Conservation (phyloP, 352 stramenopile species). For the Phytophthora meadii region DNA sequence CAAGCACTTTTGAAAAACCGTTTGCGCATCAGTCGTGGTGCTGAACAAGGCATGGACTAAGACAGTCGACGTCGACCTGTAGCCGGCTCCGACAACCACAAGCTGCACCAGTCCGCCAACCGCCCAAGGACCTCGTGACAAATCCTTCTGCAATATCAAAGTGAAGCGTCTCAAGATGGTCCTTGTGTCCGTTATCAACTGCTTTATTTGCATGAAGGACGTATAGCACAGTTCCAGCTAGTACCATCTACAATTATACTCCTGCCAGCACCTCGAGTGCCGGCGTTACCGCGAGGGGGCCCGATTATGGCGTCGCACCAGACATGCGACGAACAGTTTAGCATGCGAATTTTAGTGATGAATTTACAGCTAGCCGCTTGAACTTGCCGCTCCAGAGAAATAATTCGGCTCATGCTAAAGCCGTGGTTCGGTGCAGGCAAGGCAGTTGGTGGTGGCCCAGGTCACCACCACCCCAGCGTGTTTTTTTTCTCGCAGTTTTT, state of each 20-base stretch:
- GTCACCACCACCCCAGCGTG: not conserved
- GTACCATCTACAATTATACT: slow-evolving; percentile 9
- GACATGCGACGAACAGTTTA: slow-evolving; percentile 29
- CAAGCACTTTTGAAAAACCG: slow-evolving; percentile 1
- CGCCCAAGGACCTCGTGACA: not conserved
- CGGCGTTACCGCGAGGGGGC: not conserved
- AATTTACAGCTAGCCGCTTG: slow-evolving; percentile 22
- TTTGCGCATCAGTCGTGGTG: slow-evolving; percentile 2
- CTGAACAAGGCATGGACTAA: not conserved
- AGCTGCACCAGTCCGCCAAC: not conserved
- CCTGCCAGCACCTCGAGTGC: slow-evolving; percentile 1
- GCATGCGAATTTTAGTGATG: not conserved
- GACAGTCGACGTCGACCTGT: slow-evolving; percentile 7
- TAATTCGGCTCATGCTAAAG: not conserved
- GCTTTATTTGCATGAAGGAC: slow-evolving; percentile 67
- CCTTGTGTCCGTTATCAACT: slow-evolving; percentile 63
- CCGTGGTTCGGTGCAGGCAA: not conserved
- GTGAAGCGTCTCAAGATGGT: slow-evolving; percentile 14
- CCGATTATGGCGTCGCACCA: slow-evolving; percentile 1
- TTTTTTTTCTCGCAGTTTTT: too few species aligned
- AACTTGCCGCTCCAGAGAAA: slow-evolving; percentile 15
- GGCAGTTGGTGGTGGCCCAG: not conserved
- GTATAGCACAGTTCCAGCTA: not conserved
- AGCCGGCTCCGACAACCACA: slow-evolving; percentile 6
- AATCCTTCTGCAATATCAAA: not conserved